Conservation (phyloP, 176 grass and related monocot species). For the Phyllostachys edulis region DNA sequence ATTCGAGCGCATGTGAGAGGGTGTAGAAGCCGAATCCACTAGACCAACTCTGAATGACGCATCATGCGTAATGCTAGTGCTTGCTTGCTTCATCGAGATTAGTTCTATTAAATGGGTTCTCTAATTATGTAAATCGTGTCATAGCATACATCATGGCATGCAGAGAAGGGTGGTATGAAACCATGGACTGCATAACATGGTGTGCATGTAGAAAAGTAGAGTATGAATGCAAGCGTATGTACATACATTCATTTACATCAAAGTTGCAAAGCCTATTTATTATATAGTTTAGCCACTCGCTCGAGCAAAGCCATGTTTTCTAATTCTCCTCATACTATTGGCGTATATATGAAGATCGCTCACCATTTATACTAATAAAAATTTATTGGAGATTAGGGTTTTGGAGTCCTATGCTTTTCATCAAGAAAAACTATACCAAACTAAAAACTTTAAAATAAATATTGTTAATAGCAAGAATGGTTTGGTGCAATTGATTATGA, state of each 20-base stretch:
- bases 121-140: not conserved
- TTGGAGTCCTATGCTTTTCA: not conserved
- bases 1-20: no score
- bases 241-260: not conserved
- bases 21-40: slow-evolving; percentile 8
- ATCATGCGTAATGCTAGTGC: not conserved
- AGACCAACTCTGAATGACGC: not conserved
- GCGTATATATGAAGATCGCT: not conserved
- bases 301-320: no score
- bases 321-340: no score
- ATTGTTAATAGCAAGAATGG: not conserved
- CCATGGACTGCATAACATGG: not conserved
- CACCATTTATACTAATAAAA: not conserved
- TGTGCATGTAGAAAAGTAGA: slow-evolving; percentile 27
- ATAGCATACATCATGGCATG: not conserved
- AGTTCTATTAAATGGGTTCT: no score
- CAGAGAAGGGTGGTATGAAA: slow-evolving; percentile 24
- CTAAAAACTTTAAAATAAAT: no score
- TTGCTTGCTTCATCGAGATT: not conserved
- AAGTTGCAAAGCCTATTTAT: not conserved
- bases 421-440: not conserved
- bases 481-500: not conserved
- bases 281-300: no score
- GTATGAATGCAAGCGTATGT: slow-evolving; percentile 29
- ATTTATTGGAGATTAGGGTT: not conserved